These are phyloP conservation scores for Alternaria tenuissima DNA, from an alignment of 2,329 filamentous ascomycete species.

Conservation along the genomic window DNA sequence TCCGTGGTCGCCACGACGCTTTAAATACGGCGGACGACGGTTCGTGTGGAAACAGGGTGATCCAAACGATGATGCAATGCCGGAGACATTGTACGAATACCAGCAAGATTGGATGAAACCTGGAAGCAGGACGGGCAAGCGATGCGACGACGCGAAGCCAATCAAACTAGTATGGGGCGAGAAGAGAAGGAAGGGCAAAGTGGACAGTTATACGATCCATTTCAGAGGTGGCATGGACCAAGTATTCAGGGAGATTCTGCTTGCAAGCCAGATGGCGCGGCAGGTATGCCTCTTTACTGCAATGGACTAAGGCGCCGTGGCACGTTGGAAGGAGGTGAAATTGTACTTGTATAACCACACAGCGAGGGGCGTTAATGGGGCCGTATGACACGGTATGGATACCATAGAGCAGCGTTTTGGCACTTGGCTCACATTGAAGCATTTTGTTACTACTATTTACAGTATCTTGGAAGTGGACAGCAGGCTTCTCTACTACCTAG, in stretches of 20 bases:
- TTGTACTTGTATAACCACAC: constrained; percentile 16
- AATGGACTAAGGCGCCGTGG: constrained; percentile 33
- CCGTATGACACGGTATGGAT: constrained; percentile 21
- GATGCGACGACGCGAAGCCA: constrained; percentile 43
- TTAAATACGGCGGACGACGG: constrained; percentile 47
- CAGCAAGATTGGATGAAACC: constrained; percentile 46
- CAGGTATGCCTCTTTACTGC: constrained; percentile 50
- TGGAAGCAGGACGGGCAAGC: constrained; percentile 47
- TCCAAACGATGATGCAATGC: constrained; percentile 58
- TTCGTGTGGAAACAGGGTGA: constrained; percentile 56
- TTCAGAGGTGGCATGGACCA: constrained; percentile 50
- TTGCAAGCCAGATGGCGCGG: constrained; percentile 50
- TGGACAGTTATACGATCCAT: constrained; percentile 50
- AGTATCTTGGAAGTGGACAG: constrained; percentile 2
- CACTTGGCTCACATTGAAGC: neutral
- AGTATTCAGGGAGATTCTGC: constrained; percentile 47
- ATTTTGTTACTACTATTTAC: constrained; percentile 1
- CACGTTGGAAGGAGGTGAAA: neutral
- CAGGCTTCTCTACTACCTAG: constrained; percentile 8
- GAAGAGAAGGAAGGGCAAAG: constrained; percentile 48
- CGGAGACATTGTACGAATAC: constrained; percentile 49
- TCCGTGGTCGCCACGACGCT: constrained; percentile 50
- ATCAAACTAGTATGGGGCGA: constrained; percentile 48
- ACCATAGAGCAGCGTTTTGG: constrained; percentile 22
- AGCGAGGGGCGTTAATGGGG: constrained; percentile 17